These are phyloP conservation scores for Leptographium flavum DNA, from an alignment of 2,329 filamentous ascomycete genomes.

Conservation along the genomic window DNA sequence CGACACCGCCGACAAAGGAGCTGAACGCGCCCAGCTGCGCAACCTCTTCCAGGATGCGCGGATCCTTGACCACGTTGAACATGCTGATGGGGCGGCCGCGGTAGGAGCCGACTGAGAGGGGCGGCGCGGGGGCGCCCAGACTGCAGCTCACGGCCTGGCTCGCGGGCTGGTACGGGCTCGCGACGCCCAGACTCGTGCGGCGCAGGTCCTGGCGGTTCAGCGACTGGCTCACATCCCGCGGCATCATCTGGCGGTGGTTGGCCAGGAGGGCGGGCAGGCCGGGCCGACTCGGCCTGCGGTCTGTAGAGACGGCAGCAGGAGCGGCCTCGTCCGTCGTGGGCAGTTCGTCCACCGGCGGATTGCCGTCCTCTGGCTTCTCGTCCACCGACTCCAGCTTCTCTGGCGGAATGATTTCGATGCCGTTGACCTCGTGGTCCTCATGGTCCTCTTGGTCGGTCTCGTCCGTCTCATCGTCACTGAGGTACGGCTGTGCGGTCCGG, in stretches of 20 bases:
- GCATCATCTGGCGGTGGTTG: background rate
- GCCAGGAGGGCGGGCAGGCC: background rate
- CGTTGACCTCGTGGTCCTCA: background rate
- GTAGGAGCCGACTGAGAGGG: slow-evolving; percentile 23
- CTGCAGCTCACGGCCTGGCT: background rate
- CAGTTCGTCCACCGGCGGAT: background rate
- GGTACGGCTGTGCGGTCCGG: slow-evolving; percentile 3
- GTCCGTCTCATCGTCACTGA: no score
- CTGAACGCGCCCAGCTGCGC: slow-evolving; percentile 22
- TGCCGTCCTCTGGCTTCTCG: no score
- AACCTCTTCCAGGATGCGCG: slow-evolving; percentile 23
- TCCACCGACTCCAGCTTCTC: background rate
- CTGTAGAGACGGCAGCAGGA: background rate
- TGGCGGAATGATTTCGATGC: background rate
- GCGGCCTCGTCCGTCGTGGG: background rate
- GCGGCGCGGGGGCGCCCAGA: slow-evolving; percentile 8
- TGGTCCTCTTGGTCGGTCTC: slow-evolving; percentile 6
- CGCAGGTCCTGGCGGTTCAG: background rate
- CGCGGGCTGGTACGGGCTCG: background rate
- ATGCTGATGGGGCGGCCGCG: slow-evolving; percentile 21
- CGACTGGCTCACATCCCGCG: background rate
- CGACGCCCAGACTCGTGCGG: background rate
- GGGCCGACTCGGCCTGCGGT: background rate
- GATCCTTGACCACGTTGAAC: slow-evolving; percentile 23
- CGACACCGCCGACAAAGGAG: slow-evolving; percentile 27